Percentiles rank a stretch among this genome's conserved stretches.
phyloP scores from a whole-genome alignment of 805 yeast genomes.

The Sporopachydermia quercuum region DNA sequence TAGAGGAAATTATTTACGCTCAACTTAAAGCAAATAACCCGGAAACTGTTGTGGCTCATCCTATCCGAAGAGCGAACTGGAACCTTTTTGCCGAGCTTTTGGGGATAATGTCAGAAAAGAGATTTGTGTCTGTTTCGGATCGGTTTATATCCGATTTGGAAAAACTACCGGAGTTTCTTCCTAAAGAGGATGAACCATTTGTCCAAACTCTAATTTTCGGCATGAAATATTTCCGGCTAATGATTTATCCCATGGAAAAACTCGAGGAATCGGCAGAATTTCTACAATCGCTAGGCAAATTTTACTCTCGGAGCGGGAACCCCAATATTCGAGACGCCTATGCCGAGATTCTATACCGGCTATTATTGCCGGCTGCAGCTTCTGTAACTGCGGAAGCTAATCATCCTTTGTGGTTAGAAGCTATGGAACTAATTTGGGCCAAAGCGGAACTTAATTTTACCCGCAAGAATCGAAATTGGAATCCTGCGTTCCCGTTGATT shows the following conservation, averaged over 20 bases:
- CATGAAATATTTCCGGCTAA: conserved; percentile 70
- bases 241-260: conserved; percentile 73
- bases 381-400: conserved; percentile 85
- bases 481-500: conserved; percentile 46
- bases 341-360: conserved; percentile 65
- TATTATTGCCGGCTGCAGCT: conserved; percentile 73
- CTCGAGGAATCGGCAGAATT: conserved; percentile 93
- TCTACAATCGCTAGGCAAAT: conserved; percentile 71
- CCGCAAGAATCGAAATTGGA: conserved; percentile 46
- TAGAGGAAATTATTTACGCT: conserved; percentile 87
- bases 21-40: conserved; percentile 87
- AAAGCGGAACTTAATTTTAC: conserved; percentile 30
- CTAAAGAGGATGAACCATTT: conserved; percentile 40
- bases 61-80: conserved; percentile 87
- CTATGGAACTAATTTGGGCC: conserved; percentile 46
- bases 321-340: conserved; percentile 60
- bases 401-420: conserved; percentile 89
- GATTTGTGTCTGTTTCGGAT: conserved; percentile 82
- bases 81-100: conserved; percentile 74
- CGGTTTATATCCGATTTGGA: conserved; percentile 87
- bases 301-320: conserved; percentile 52
- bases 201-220: conserved; percentile 73
- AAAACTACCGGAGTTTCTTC: conserved; percentile 41
- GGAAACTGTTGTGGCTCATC: conserved; percentile 41
- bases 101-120: conserved; percentile 78